phyloP scores from a whole-genome alignment of 108 stramenopile species.

The Nitzschia sp. region DNA sequence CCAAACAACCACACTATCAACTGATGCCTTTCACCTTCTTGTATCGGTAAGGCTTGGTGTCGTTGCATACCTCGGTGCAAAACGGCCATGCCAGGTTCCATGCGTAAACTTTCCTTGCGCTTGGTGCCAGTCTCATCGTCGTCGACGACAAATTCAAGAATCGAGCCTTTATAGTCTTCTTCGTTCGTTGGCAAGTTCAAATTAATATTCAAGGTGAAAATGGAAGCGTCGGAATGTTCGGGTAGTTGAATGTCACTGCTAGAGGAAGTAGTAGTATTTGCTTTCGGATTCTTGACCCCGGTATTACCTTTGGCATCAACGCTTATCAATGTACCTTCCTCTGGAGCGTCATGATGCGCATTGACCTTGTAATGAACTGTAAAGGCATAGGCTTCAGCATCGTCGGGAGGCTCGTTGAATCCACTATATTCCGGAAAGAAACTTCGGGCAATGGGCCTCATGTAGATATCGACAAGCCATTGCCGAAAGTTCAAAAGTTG shows the following conservation, averaged over 20 bases:
- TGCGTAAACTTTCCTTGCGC: conserved; percentile 1
- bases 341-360: neutral
- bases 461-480: conserved; percentile 30
- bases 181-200: conserved; percentile 56
- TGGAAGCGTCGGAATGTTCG: conserved; percentile 67
- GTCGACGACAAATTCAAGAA: conserved; percentile 36
- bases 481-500: conserved; percentile 27
- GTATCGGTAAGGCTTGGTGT: conserved; percentile 52
- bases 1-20: conserved; percentile 66
- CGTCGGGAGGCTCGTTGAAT: conserved; percentile 42
- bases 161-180: conserved; percentile 37
- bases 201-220: conserved; percentile 65
- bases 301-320: neutral
- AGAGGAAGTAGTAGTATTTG: neutral
- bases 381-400: conserved; percentile 56
- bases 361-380: conserved; percentile 50
- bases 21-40: conserved; percentile 41
- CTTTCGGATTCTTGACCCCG: neutral
- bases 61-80: conserved; percentile 50
- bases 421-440: conserved; percentile 41
- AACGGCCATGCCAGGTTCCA: conserved; percentile 62
- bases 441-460: conserved; percentile 51
- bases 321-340: neutral
- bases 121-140: neutral
- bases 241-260: conserved; percentile 45